phyloP scores from a whole-genome alignment of 352 stramenopile species.

The Pilasporangium apinafurcum region DNA sequence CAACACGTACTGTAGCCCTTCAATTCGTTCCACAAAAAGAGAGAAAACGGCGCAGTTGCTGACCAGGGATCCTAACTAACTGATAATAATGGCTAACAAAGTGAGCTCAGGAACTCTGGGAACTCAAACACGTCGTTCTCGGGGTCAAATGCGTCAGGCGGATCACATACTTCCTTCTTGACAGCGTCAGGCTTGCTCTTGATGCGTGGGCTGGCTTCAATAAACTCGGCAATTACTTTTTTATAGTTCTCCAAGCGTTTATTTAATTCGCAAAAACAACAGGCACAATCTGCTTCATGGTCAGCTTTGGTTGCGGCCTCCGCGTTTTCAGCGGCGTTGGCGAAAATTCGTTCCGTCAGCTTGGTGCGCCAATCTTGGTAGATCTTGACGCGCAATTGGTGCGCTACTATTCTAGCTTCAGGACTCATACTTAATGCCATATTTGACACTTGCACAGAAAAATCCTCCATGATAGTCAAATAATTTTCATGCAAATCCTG shows the following conservation, averaged over 20 bases:
- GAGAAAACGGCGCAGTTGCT: not conserved
- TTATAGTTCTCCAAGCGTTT: constrained; percentile 45
- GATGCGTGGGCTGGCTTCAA: constrained; percentile 43
- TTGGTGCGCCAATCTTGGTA: constrained; percentile 80
- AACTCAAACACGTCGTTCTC: constrained; percentile 11
- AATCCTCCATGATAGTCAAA: constrained; percentile 64
- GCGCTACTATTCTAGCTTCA: constrained; percentile 63
- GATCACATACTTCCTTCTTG: constrained; percentile 5
- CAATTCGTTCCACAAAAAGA: constrained; percentile 6
- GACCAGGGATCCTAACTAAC: constrained; percentile 10
- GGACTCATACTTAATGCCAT: constrained; percentile 67
- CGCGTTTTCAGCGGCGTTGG: constrained; percentile 35
- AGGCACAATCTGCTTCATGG: constrained; percentile 30
- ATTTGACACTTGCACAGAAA: constrained; percentile 40
- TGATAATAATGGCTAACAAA: not conserved
- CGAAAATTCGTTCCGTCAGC: constrained; percentile 65
- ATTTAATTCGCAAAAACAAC: constrained; percentile 51
- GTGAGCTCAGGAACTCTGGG: constrained; percentile 8
- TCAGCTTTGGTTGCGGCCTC: constrained; percentile 27
- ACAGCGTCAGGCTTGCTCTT: too few relatives aligned
- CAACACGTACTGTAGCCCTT: constrained; percentile 7
- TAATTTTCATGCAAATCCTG: constrained; percentile 67
- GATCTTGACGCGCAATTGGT: constrained; percentile 70
- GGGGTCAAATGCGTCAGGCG: constrained; percentile 6
- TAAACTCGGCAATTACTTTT: constrained; percentile 50